These are phyloP conservation scores for Notholithocarpus densiflorus DNA, from an alignment of 306 rosid species.

Conservation along the genomic window DNA sequence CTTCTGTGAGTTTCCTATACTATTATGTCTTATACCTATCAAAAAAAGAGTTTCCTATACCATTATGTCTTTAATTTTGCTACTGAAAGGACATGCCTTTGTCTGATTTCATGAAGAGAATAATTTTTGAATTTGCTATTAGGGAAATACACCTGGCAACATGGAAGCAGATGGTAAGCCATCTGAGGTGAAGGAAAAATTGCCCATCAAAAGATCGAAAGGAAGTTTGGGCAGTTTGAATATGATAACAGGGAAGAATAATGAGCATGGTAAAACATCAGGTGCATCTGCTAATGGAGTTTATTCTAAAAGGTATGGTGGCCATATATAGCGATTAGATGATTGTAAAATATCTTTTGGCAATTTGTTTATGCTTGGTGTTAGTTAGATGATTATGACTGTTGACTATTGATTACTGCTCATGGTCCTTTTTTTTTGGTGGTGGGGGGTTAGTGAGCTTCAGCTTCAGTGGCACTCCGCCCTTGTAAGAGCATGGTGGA, in stretches of 20 bases:
- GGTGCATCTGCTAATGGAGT: conserved; percentile 78
- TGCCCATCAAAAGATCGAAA: conserved; percentile 94
- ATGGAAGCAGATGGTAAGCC: conserved; percentile 83
- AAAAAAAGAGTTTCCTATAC: conserved; percentile 31
- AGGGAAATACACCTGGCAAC: conserved; percentile 87
- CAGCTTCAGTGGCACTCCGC: too few relatives aligned
- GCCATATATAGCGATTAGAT: conserved; percentile 16
- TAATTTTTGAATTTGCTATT: conserved; percentile 35
- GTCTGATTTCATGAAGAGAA: conserved; percentile 22
- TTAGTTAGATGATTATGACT: neutral
- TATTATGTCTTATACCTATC: neutral
- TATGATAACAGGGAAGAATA: conserved; percentile 94
- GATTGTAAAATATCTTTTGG: neutral
- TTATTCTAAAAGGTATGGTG: conserved; percentile 81
- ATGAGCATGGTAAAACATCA: conserved; percentile 65
- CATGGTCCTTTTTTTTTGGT: neutral
- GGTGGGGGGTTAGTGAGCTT: neutral
- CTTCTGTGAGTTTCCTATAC: conserved; percentile 66
- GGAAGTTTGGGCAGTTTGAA: conserved; percentile 98
- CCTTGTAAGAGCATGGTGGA: too few relatives aligned
- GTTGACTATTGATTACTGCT: neutral
- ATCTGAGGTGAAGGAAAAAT: conserved; percentile 81
- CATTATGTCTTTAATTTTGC: conserved; percentile 7
- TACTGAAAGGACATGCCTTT: conserved; percentile 14
- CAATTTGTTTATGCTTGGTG: neutral